Conservation (phyloP, 2,329 filamentous ascomycete species). For the Pyrenophora tritici-repentis region DNA sequence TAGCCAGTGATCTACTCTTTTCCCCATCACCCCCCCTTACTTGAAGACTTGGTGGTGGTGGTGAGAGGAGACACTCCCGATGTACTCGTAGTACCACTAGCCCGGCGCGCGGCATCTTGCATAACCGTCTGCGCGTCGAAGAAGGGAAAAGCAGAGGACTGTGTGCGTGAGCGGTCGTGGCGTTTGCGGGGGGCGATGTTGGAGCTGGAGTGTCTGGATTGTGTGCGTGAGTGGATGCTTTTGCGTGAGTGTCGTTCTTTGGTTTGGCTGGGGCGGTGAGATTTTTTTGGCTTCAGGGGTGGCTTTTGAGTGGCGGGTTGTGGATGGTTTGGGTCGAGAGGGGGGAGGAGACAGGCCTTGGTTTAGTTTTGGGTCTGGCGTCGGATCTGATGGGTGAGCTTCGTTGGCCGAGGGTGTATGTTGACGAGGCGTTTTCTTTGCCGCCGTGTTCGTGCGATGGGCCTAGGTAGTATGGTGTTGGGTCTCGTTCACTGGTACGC, state of each 20-base stretch:
- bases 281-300: constrained; percentile 13
- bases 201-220: constrained; percentile 24
- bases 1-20: too few species aligned
- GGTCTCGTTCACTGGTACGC: constrained; percentile 33
- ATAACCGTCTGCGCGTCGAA: constrained; percentile 20
- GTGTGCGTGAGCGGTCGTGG: constrained; percentile 29
- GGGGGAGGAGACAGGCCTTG: too few species aligned
- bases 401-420: constrained; percentile 25
- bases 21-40: too few species aligned
- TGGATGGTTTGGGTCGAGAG: too few species aligned
- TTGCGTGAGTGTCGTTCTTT: constrained; percentile 33
- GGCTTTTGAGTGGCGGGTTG: too few species aligned
- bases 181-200: constrained; percentile 17
- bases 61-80: too few species aligned
- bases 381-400: constrained; percentile 3
- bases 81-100: too few species aligned
- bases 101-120: too few species aligned
- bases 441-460: constrained; percentile 32
- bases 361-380: constrained; percentile 4
- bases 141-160: constrained; percentile 38
- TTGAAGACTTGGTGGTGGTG: too few species aligned
- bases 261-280: constrained; percentile 15
- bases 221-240: constrained; percentile 28
- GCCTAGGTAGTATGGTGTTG: constrained; percentile 30
- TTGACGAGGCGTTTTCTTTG: constrained; percentile 38